These are phyloP conservation scores for Psidium guajava DNA, from an alignment of 345 rosid species.

Conservation along the genomic window DNA sequence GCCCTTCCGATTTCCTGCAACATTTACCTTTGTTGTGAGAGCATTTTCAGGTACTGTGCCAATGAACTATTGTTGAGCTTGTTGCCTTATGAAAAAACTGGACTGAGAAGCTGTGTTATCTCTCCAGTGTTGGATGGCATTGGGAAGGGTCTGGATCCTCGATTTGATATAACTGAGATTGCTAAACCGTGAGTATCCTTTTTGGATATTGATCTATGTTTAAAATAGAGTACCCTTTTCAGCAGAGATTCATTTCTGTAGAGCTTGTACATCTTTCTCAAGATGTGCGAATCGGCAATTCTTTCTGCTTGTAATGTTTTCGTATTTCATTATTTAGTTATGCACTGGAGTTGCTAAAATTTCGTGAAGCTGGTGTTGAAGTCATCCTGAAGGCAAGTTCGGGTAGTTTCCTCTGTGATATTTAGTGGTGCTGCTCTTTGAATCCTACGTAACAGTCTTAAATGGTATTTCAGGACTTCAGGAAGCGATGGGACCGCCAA, in stretches of 20 bases:
- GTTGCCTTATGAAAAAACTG: not conserved
- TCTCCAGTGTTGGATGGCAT: constrained; percentile 91
- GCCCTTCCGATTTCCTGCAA: constrained; percentile 97
- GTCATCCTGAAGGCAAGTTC: constrained; percentile 65
- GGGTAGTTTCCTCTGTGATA: not conserved
- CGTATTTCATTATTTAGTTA: constrained; percentile 38
- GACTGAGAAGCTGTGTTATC: not conserved
- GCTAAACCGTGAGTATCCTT: constrained; percentile 77
- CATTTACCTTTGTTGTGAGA: constrained; percentile 97
- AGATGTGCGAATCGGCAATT: not conserved
- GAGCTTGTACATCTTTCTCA: not conserved
- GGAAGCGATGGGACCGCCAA: constrained; percentile 92
- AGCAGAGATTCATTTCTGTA: not conserved
- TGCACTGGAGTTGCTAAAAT: constrained; percentile 83
- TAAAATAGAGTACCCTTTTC: not conserved
- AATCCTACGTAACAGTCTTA: not conserved
- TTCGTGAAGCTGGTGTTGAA: constrained; percentile 96
- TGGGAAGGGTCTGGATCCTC: constrained; percentile 97
- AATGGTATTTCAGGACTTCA: constrained; percentile 54
- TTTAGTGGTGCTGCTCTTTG: not conserved
- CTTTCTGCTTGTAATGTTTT: not conserved
- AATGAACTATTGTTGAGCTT: not conserved
- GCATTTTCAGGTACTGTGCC: constrained; percentile 76
- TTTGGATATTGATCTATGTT: not conserved
- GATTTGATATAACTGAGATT: constrained; percentile 94